Base-by-base conservation (phyloP, 2,329 filamentous ascomycete species). In the Claviceps sp. region DNA sequence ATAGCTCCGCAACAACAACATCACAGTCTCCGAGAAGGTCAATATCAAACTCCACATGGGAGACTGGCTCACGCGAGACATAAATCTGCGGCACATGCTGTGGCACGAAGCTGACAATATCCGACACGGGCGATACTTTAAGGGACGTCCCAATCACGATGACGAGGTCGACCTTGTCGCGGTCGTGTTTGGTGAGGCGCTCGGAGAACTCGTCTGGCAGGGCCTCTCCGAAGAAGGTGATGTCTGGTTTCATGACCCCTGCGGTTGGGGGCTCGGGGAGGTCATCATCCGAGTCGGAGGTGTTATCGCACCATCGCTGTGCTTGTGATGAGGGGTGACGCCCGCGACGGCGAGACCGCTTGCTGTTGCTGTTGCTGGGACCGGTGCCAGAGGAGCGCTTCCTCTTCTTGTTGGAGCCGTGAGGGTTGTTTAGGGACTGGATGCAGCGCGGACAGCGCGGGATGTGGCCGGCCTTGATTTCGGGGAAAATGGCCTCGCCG, bases 1-100 rank as follows among this genome's bases (percentile, higher is more conserved):
- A 91, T 50, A 98, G 77, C 70, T 97, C 91, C 0, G 85, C 78
- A 14, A 97, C 86, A 8, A 97, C 83, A 42, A 89, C 78, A 63
- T 98, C 93, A 68, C 91, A 96, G 65, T 96, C 89, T 38, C 93
- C 93, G n/a, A 97, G 75, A 52, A 98, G 77, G 65, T 96, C 90
- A 59, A 98, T 89, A 67, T 98, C 93, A 61, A 98, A 97, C 65
- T 94, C 89, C 65, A 95, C 87, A 67, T 97, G 91, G 38, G 75
- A 76, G 52, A 95, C 87, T 3, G 89, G 84, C 71, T 87, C 85
- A 58, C 87, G 81, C 18, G 85, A 90, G 60, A 96, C 88, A 69
- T 93, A 95, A 56, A 95, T 87, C 68, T 95, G 89, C 6, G 90
- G 90, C 41, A 95, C 81, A 54, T 87, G 68, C n/a, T 81, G 71